Conservation (phyloP, 441 rosid genomes). For the Raphanus hybrid region DNA sequence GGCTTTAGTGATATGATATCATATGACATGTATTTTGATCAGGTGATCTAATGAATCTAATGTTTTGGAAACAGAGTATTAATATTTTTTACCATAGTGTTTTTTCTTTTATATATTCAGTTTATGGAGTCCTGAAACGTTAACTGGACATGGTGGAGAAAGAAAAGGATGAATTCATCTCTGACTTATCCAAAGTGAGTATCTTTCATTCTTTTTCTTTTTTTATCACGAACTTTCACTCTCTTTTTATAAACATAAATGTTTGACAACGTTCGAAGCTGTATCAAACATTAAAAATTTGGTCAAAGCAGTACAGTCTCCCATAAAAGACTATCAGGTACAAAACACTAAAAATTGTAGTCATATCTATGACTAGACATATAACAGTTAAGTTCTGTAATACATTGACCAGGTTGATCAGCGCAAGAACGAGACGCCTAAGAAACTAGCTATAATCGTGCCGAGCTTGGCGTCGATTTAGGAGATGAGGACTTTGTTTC, state of each 20-base stretch:
- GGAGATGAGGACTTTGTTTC: slow-evolving; percentile 54
- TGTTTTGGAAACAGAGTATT: not conserved
- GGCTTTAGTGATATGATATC: slow-evolving; percentile 78
- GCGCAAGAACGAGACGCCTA: slow-evolving; percentile 51
- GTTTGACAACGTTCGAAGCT: too few relatives aligned
- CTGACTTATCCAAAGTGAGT: slow-evolving; percentile 74
- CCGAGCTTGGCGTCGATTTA: slow-evolving; percentile 72
- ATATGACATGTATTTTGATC: slow-evolving; percentile 78
- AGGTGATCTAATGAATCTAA: slow-evolving; percentile 49
- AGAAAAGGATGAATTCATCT: slow-evolving; percentile 67
- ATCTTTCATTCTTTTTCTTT: not conserved
- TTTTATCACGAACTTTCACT: not conserved
- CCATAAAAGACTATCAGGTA: slow-evolving; percentile 38
- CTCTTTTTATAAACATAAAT: too few relatives aligned
- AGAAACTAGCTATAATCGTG: slow-evolving; percentile 55
- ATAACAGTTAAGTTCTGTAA: not conserved
- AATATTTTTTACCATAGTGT: not conserved
- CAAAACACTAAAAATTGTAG: slow-evolving; percentile 5
- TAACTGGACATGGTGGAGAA: slow-evolving; percentile 68
- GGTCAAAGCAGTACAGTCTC: too few relatives aligned
- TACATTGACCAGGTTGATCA: slow-evolving; percentile 59
- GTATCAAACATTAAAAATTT: too few relatives aligned
- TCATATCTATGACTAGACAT: slow-evolving; percentile 14
- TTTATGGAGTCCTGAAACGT: slow-evolving; percentile 68
- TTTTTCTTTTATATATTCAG: slow-evolving; percentile 44